These are phyloP conservation scores for Discostella pseudostelligera DNA, from an alignment of 108 stramenopile genomes.

Conservation along the genomic window DNA sequence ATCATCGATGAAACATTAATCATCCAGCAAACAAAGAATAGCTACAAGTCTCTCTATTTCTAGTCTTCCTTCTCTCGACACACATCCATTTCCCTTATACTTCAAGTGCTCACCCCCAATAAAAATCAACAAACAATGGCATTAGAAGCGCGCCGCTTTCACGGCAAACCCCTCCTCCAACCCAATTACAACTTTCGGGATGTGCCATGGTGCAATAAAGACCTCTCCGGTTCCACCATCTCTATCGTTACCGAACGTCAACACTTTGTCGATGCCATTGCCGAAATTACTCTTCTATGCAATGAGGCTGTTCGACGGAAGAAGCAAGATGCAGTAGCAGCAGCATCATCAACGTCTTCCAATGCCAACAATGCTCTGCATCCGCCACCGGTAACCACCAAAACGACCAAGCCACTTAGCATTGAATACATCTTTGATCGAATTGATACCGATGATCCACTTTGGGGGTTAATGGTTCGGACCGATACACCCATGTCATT, in stretches of 20 bases:
- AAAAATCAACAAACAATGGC: no score
- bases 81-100: no score
- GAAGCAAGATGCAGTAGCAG: conserved; percentile 1
- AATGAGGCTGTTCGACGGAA: conserved; percentile 83
- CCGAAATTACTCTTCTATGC: conserved; percentile 84
- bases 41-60: no score
- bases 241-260: conserved; percentile 62
- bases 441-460: conserved; percentile 89
- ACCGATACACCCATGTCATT: conserved; percentile 41
- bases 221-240: conserved; percentile 60
- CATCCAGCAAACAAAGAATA: no score
- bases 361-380: background rate
- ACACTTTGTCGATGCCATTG: conserved; percentile 76
- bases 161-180: conserved; percentile 65
- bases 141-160: conserved; percentile 64
- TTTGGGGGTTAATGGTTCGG: conserved; percentile 76
- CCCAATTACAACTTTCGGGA: conserved; percentile 67
- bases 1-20: no score
- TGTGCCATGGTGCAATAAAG: conserved; percentile 53
- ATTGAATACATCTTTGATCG: conserved; percentile 93
- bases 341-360: background rate
- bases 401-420: conserved; percentile 71
- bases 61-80: no score
- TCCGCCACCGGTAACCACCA: conserved; percentile 12
- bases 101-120: no score